Percentiles rank a stretch among this genome's conserved stretches.
These are phyloP conservation scores for Suhomyces sp. DNA, from an alignment of 805 yeast genomes.

Conservation along the genomic window DNA sequence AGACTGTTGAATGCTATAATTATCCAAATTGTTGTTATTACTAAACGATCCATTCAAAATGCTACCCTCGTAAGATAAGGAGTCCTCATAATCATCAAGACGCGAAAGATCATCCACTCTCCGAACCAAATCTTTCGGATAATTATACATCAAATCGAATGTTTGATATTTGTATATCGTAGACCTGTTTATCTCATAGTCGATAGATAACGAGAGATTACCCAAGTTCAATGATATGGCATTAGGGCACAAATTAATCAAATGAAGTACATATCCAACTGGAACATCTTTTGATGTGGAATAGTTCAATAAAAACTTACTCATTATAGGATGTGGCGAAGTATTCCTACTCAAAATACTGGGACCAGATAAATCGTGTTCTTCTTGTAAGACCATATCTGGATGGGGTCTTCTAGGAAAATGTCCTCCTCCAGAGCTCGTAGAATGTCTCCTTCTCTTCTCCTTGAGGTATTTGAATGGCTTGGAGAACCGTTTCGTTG, in stretches of 20 bases:
- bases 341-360: conserved; percentile 3
- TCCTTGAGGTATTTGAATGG: conserved; percentile 21
- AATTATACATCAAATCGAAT: conserved; percentile 40
- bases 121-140: conserved; percentile 29
- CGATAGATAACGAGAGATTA: conserved; percentile 61
- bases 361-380: not conserved
- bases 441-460: conserved; percentile 9
- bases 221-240: conserved; percentile 57
- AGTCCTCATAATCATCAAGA: conserved; percentile 7
- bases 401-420: conserved; percentile 2
- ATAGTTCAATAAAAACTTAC: conserved; percentile 60
- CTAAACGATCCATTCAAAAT: conserved; percentile 1
- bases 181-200: conserved; percentile 52
- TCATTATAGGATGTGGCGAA: conserved; percentile 57
- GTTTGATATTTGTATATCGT: conserved; percentile 35
- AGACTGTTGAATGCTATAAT: not conserved
- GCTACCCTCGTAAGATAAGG: conserved; percentile 2
- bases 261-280: conserved; percentile 68
- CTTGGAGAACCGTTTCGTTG: conserved; percentile 16
- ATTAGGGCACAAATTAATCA: conserved; percentile 67
- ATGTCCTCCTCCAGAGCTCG: not conserved
- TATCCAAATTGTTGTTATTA: conserved; percentile 2
- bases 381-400: not conserved
- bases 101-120: conserved; percentile 24
- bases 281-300: conserved; percentile 75